These are phyloP conservation scores for Pythium dissimile DNA, from an alignment of 352 stramenopile species.

Conservation along the genomic window DNA sequence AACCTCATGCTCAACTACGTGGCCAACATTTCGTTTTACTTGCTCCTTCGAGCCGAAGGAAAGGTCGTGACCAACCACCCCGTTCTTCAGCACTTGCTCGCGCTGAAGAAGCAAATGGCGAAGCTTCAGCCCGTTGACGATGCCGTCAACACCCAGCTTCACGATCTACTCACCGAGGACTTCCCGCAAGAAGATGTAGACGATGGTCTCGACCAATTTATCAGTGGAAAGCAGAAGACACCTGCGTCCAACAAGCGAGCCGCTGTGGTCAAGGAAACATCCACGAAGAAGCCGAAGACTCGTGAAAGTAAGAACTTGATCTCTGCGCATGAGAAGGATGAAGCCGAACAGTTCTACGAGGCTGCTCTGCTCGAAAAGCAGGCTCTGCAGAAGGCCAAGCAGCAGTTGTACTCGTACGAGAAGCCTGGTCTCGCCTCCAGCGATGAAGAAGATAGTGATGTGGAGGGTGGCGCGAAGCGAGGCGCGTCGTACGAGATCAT, in stretches of 20 bases:
- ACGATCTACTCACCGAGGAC: constrained; percentile 64
- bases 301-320: constrained; percentile 29
- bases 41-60: constrained; percentile 72
- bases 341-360: constrained; percentile 79
- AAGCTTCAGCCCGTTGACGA: constrained; percentile 57
- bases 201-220: constrained; percentile 75
- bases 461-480: constrained; percentile 84
- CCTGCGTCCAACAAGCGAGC: constrained; percentile 30
- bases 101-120: constrained; percentile 74
- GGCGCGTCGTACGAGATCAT: constrained; percentile 95
- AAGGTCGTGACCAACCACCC: constrained; percentile 79
- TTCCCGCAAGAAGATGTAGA: constrained; percentile 48
- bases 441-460: constrained; percentile 51
- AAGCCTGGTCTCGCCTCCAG: constrained; percentile 45
- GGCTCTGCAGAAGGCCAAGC: constrained; percentile 59
- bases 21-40: constrained; percentile 85
- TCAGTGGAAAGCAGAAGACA: constrained; percentile 31
- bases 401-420: constrained; percentile 77
- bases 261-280: neutral
- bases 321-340: constrained; percentile 41
- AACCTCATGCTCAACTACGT: constrained; percentile 85
- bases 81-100: constrained; percentile 71
- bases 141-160: constrained; percentile 49
- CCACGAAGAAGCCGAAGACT: constrained; percentile 47
- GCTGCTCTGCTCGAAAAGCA: constrained; percentile 46